Conservation (phyloP, 176 grass and related monocot species). For the Sorghum bicolor region Sorghum_bicolor_NCBIv3 NC_012875.2:45939501-45940000, state of each 20-base stretch:
- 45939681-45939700: constrained; percentile 79
- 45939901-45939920: constrained; percentile 97
- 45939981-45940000: constrained; percentile 26
- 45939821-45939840: constrained; percentile 69
- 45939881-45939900: constrained; percentile 71
- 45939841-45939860: constrained; percentile 82
- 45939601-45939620: background rate
- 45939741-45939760: constrained; percentile 80
- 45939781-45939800: background rate
- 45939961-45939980: background rate
- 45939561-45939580: background rate
- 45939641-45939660: constrained; percentile 86
- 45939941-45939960: background rate
- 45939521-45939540: background rate
- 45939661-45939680: constrained; percentile 89
- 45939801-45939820: constrained; percentile 11
- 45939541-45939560: constrained; percentile 3
- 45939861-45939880: constrained; percentile 41
- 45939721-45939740: constrained; percentile 99
- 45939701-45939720: constrained; percentile 88
- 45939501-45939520: background rate
- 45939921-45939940: background rate
- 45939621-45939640: constrained; percentile 57
- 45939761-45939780: constrained; percentile 11
- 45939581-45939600: background rate